These are phyloP conservation scores for Aspergillus asperescens DNA, from an alignment of 495 filamentous ascomycete species.

Conservation along the genomic window DNA sequence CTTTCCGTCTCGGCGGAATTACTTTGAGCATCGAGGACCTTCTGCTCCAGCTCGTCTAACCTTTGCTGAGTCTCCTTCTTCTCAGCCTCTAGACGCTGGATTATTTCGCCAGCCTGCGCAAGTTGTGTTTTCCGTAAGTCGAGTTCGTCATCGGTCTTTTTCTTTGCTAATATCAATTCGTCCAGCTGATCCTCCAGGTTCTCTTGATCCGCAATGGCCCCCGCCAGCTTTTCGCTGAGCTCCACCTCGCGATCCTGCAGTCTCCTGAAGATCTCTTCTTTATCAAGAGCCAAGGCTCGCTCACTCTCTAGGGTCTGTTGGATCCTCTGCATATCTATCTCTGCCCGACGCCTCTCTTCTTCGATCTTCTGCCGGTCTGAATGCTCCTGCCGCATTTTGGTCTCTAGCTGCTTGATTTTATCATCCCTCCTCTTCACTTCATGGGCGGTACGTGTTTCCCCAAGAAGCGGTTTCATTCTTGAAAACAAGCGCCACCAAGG, in stretches of 20 bases:
- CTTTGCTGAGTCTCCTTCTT: constrained; percentile 67
- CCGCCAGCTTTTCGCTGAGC: constrained; percentile 83
- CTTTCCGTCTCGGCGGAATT: constrained; percentile 63
- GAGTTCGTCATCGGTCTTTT: constrained; percentile 78
- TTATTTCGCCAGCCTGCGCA: constrained; percentile 86
- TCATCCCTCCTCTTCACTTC: constrained; percentile 95
- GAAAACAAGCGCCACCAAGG: constrained; percentile 97
- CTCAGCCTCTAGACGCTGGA: constrained; percentile 74
- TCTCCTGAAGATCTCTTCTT: constrained; percentile 96
- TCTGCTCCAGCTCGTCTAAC: constrained; percentile 60
- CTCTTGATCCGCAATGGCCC: constrained; percentile 93
- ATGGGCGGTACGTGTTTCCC: constrained; percentile 79
- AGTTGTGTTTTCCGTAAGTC: constrained; percentile 73
- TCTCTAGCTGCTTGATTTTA: constrained; percentile 78
- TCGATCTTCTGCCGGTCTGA: constrained; percentile 75
- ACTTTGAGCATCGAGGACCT: constrained; percentile 60
- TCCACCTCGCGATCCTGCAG: constrained; percentile 86
- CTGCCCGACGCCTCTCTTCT: constrained; percentile 83
- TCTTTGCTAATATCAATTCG: constrained; percentile 81
- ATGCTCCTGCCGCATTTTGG: constrained; percentile 72
- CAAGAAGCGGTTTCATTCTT: constrained; percentile 91
- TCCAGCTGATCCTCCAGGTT: constrained; percentile 90
- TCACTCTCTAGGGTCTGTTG: constrained; percentile 94
- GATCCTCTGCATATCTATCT: constrained; percentile 79
- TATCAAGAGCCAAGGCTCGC: constrained; percentile 87